phyloP scores from a whole-genome alignment of 2,329 filamentous ascomycete genomes.

The Rhinocladiella mackenziei region DNA sequence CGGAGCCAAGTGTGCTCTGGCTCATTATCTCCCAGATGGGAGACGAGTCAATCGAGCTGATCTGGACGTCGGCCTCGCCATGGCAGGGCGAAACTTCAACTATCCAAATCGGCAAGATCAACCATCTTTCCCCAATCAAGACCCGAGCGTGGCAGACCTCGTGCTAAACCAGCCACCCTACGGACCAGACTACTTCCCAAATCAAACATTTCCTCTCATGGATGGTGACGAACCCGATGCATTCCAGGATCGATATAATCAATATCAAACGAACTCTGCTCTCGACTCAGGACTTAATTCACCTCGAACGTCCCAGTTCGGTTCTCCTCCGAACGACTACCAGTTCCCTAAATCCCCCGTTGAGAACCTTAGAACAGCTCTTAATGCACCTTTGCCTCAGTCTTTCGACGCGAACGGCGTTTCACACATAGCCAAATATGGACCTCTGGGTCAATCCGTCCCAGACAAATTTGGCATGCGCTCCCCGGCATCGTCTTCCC shows the following conservation, averaged over 20 bases:
- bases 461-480: conserved; percentile 89
- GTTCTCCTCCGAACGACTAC: conserved; percentile 75
- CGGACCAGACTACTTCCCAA: conserved; percentile 32
- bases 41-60: conserved; percentile 77
- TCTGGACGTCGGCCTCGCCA: conserved; percentile 46
- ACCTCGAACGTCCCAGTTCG: conserved; percentile 63
- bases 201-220: conserved; percentile 42
- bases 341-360: conserved; percentile 76
- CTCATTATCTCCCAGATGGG: conserved; percentile 91
- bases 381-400: conserved; percentile 86
- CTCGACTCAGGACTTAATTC: conserved; percentile 59
- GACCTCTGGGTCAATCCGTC: conserved; percentile 85
- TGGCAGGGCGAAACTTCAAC: conserved; percentile 32
- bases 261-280: conserved; percentile 50
- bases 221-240: conserved; percentile 41
- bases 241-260: conserved; percentile 32
- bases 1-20: conserved; percentile 93
- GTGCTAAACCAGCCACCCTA: conserved; percentile 58
- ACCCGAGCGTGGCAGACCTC: conserved; percentile 70
- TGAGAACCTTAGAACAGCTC: conserved; percentile 65
- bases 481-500: conserved; percentile 59
- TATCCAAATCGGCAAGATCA: conserved; percentile 60
- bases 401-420: conserved; percentile 97
- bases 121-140: conserved; percentile 58
- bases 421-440: conserved; percentile 83